These are phyloP conservation scores for Diospyros kaki DNA, from an alignment of 148 eudicot species.

Conservation along the genomic window DNA sequence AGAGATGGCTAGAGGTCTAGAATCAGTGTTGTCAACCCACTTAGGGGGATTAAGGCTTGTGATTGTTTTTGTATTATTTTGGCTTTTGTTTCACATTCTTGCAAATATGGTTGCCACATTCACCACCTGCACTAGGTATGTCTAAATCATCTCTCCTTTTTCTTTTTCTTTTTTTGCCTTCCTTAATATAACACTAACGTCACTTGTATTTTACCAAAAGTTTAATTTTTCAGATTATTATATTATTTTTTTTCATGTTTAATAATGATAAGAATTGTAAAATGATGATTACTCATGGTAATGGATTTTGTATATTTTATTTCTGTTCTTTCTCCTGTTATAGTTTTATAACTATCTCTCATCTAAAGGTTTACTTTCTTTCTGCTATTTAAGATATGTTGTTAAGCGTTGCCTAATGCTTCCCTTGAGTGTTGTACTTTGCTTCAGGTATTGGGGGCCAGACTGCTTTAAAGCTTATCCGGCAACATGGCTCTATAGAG, in stretches of 20 bases:
- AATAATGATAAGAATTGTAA: not conserved
- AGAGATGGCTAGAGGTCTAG: no score
- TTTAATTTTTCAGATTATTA: not conserved
- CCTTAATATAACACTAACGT: no score
- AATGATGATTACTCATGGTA: not conserved
- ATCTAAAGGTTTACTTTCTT: not conserved
- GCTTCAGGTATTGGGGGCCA: conserved; percentile 81
- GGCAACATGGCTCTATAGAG: conserved; percentile 84
- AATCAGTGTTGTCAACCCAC: no score
- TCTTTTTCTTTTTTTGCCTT: no score
- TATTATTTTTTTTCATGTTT: not conserved
- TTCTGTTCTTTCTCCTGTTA: not conserved
- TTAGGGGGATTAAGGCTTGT: no score
- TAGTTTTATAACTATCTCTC: not conserved
- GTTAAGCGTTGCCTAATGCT: not conserved
- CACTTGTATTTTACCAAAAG: no score
- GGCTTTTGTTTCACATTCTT: no score
- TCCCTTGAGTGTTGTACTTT: not conserved
- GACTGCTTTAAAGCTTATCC: conserved; percentile 88
- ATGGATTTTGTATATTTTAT: not conserved
- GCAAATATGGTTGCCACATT: not conserved
- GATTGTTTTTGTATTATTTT: no score
- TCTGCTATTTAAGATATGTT: not conserved
- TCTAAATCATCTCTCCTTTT: no score
- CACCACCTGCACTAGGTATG: not conserved